Evolutionary conservation across 129 eudicot genomes (phyloP).

Genomic region (Daucus carota): DH1_v3.0 NC_030384.2:37977501-37978000

Average conservation of each 20-base stretch:
- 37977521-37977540: slow-evolving; percentile 33
- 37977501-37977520: no score
- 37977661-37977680: slow-evolving; percentile 25
- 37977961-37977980: background rate
- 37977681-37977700: background rate
- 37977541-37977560: slow-evolving; percentile 44
- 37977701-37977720: background rate
- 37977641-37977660: slow-evolving; percentile 81
- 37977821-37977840: background rate
- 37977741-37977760: background rate
- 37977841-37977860: background rate
- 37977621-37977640: slow-evolving; percentile 61
- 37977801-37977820: background rate
- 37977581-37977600: slow-evolving; percentile 71
- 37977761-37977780: background rate
- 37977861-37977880: background rate
- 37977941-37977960: background rate
- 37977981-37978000: background rate
- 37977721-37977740: background rate
- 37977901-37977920: background rate
- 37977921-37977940: background rate
- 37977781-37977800: background rate
- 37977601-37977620: slow-evolving; percentile 75
- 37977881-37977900: background rate
- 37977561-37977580: slow-evolving; percentile 79